Evolutionary conservation across 2,329 filamentous ascomycete species (phyloP).

Genomic region (Neopestalotiopsis sp.): DNA sequence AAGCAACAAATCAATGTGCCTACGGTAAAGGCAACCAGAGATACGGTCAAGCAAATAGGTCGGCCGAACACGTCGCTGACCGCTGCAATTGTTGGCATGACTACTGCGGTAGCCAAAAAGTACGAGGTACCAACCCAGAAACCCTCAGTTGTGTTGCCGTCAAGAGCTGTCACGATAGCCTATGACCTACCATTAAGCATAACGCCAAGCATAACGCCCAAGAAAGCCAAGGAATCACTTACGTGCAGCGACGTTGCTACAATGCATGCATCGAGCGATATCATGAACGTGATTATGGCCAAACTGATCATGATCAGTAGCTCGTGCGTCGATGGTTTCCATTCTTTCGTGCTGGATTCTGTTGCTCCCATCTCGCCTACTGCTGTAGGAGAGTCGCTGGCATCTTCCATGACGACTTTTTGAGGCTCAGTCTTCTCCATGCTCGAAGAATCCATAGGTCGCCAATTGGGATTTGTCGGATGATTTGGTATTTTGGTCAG

Average conservation of each 20-base stretch:
- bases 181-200: not conserved
- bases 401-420: no score
- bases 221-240: not conserved
- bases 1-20: conserved; percentile 21
- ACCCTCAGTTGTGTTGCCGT: conserved; percentile 17
- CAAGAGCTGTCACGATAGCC: conserved; percentile 16
- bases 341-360: conserved; percentile 27
- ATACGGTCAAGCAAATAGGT: conserved; percentile 12
- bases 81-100: conserved; percentile 21
- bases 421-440: no score
- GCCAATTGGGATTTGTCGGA: no score
- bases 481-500: no score
- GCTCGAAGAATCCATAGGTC: no score
- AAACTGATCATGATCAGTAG: conserved; percentile 21
- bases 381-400: no score
- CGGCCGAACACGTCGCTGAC: conserved; percentile 22
- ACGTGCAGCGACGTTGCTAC: conserved; percentile 20
- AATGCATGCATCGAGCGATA: conserved; percentile 21
- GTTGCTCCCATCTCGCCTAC: not conserved
- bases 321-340: conserved; percentile 20
- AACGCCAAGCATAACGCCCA: not conserved
- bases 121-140: conserved; percentile 23
- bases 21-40: conserved; percentile 17
- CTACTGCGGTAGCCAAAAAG: conserved; percentile 19
- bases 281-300: conserved; percentile 14